Evolutionary conservation across 2,329 filamentous ascomycete species (phyloP), one percentile per base, ranked within the genome.

Genomic region (Diaporthe aspalathi): DNA sequence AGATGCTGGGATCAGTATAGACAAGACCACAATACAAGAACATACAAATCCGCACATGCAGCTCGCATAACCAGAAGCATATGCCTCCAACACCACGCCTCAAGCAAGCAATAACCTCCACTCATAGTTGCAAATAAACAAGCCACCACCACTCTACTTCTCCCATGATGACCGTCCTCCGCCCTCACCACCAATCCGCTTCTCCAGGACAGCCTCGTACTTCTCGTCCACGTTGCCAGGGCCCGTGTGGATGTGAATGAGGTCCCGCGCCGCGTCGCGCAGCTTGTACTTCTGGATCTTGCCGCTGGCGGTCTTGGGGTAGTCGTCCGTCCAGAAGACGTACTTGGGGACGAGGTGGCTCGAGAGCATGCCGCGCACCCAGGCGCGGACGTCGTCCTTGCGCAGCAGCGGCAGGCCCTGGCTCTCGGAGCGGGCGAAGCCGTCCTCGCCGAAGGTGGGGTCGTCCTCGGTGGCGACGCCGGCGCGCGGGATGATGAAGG

Each of bases 231-330:
- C 40, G 29, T 27, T 22, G 2, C 56, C 66, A 20, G 57, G 50
- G 6, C 62, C 71, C 16, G 68, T 60, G 11, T 65, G 50, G 2
- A 65, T 52, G 12, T 50, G 66, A 1, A 84, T 63, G 9, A 83
- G 63, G 74, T 82, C 79, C 75, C 79, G 81, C 1, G 85, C 95
- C 77, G 87, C 83, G 20, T 94, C 92, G 77, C 89, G 88, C 77
- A 98, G 80, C 83, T 92, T 95, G 80, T 93, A 98, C 84, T 98
- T 98, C 83, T 97, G 94, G 70, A 98, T 95, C 88, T 99, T 99
- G 29, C 95, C 95, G 80, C 94, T 97, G 7, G 94, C 93, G 45
- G 96, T 99, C 87, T 97, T 98, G 24, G 95, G 95, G 79, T 93
- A 97, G n/a, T 90, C 89, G 0, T 91, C 87, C 0, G 93, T 86